phyloP scores from a whole-genome alignment of 1,139 yeast species.

The Candida albicans region DNA sequence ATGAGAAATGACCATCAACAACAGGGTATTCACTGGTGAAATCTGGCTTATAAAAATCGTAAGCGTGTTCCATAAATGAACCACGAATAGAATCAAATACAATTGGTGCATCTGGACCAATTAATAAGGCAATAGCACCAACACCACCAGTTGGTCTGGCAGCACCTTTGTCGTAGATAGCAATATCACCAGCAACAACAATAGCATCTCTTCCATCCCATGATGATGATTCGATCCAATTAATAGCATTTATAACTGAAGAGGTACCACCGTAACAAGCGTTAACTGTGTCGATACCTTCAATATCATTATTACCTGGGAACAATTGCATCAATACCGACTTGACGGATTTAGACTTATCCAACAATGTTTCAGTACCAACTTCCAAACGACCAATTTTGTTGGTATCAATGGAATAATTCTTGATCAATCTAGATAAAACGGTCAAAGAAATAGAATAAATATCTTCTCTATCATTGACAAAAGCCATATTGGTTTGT shows the following conservation, averaged over 20 bases:
- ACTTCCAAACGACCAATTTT: constrained; percentile 94
- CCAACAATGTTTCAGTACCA: constrained; percentile 96
- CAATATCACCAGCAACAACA: constrained; percentile 97
- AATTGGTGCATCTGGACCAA: constrained; percentile 98
- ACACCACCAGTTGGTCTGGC: constrained; percentile 99
- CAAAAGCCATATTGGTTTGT: constrained; percentile 97
- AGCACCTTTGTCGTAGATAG: constrained; percentile 93
- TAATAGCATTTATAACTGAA: constrained; percentile 88
- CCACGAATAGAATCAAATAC: constrained; percentile 90
- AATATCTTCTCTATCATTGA: constrained; percentile 95
- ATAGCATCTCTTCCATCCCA: constrained; percentile 99
- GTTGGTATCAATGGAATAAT: constrained; percentile 78
- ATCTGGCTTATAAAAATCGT: constrained; percentile 97
- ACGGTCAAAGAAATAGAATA: constrained; percentile 90
- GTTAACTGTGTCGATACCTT: constrained; percentile 94
- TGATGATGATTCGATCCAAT: constrained; percentile 93
- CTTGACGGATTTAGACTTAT: constrained; percentile 96
- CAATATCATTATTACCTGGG: constrained; percentile 85
- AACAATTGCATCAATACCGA: constrained; percentile 94
- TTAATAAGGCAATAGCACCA: constrained; percentile 91
- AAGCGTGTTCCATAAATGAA: constrained; percentile 91
- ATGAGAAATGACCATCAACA: constrained; percentile 96
- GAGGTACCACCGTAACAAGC: constrained; percentile 99
- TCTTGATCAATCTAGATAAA: constrained; percentile 68
- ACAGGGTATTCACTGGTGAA: constrained; percentile 95